Evolutionary conservation across 2,329 filamentous ascomycete species (phyloP).

Genomic region (Penicillium sp.): DNA sequence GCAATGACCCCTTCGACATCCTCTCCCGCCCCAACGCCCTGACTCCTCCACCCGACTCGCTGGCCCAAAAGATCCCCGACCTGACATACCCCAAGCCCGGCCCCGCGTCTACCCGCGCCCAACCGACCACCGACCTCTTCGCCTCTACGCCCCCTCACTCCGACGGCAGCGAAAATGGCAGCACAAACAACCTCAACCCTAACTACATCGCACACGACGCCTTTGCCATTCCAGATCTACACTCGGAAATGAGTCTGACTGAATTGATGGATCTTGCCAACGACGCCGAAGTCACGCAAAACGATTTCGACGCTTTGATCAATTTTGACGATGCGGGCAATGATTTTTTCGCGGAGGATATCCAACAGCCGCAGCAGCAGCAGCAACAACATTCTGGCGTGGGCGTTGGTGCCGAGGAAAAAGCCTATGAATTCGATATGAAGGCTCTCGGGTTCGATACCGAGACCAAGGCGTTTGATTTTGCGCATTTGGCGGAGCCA

Average conservation of each 20-base stretch:
- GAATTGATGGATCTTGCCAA: conserved; percentile 48
- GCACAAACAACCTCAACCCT: conserved; percentile 41
- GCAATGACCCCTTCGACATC: conserved; percentile 21
- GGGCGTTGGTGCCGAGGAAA: conserved; percentile 13
- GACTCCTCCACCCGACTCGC: conserved; percentile 46
- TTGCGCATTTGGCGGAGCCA: conserved; percentile 17
- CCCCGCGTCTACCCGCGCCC: conserved; percentile 18
- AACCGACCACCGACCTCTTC: conserved; percentile 33
- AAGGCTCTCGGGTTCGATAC: conserved; percentile 24
- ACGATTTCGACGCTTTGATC: conserved; percentile 50
- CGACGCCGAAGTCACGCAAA: conserved; percentile 48
- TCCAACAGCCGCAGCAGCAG: conserved; percentile 9
- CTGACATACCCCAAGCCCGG: conserved; percentile 38
- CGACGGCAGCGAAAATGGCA: conserved; percentile 47
- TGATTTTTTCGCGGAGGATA: conserved; percentile 40
- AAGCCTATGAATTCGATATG: conserved; percentile 25
- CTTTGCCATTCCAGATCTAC: conserved; percentile 33
- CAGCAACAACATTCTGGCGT: not conserved
- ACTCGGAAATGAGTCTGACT: conserved; percentile 41
- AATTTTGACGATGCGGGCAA: conserved; percentile 47
- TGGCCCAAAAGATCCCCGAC: conserved; percentile 43
- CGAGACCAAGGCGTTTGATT: conserved; percentile 24
- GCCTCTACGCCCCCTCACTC: conserved; percentile 47
- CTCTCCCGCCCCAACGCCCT: conserved; percentile 35
- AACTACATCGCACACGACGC: conserved; percentile 29